Conservation (phyloP, 169 alveolate genomes). For the Perkinsus olseni region DNA sequence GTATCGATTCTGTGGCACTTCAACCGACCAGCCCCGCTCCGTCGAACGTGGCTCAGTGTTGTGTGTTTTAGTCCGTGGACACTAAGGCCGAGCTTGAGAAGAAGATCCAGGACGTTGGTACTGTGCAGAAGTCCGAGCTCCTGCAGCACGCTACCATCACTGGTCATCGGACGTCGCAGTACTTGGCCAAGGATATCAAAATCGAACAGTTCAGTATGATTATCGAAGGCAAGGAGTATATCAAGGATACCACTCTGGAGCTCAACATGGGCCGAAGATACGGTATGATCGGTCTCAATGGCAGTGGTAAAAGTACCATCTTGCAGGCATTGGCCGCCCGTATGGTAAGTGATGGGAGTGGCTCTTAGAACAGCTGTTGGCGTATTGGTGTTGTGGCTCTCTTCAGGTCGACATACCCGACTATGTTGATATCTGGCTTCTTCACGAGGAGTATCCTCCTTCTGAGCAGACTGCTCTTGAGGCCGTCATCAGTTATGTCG, state of each 20-base stretch:
- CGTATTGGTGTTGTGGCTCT: slow-evolving; percentile 73
- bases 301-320: slow-evolving; percentile 91
- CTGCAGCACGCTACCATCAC: not conserved
- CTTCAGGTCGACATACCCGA: slow-evolving; percentile 26
- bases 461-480: slow-evolving; percentile 7
- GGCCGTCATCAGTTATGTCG: not conserved
- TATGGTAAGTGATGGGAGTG: slow-evolving; percentile 68
- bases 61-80: not conserved
- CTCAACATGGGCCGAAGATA: slow-evolving; percentile 79
- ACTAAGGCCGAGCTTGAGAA: not conserved
- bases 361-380: slow-evolving; percentile 73
- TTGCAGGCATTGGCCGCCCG: slow-evolving; percentile 83
- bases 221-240: slow-evolving; percentile 80
- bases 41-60: too few relatives aligned
- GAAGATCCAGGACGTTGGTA: not conserved
- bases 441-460: slow-evolving; percentile 21
- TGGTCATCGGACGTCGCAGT: not conserved
- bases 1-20: too few relatives aligned
- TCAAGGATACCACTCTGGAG: slow-evolving; percentile 75
- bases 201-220: slow-evolving; percentile 66
- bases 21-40: too few relatives aligned
- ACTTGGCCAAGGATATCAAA: slow-evolving; percentile 34
- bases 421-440: slow-evolving; percentile 11
- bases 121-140: not conserved
- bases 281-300: slow-evolving; percentile 90